A percentile compares a stretch with the other conserved stretches of the same genome.
phyloP scores from a whole-genome alignment of 2,329 filamentous ascomycete species.

The Exophiala sp. region DNA sequence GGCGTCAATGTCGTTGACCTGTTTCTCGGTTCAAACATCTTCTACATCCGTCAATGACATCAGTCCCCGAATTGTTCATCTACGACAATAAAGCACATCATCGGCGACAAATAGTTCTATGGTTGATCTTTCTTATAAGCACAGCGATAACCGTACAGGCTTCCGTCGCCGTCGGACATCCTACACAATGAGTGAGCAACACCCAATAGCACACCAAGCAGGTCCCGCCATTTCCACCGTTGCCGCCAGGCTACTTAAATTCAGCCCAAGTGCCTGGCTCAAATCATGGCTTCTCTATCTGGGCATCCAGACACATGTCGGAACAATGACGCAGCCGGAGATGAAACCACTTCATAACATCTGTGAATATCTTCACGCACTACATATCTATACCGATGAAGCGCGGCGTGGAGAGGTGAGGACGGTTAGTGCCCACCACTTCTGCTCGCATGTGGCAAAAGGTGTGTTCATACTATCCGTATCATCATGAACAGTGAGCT shows the following conservation, averaged over 20 bases:
- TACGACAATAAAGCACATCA: no score
- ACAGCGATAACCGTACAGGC: no score
- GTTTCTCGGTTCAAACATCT: no score
- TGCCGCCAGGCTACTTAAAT: slow-evolving; percentile 22
- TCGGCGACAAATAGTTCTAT: background rate
- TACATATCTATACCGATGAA: slow-evolving; percentile 76
- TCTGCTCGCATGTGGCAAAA: slow-evolving; percentile 73
- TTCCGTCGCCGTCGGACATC: no score
- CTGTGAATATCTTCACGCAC: slow-evolving; percentile 82
- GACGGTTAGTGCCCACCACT: slow-evolving; percentile 76
- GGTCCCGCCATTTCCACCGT: slow-evolving; percentile 16
- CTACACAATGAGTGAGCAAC: background rate
- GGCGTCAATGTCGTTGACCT: no score
- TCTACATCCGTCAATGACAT: no score
- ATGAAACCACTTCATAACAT: slow-evolving; percentile 71
- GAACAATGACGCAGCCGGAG: slow-evolving; percentile 33
- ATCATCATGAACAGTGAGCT: background rate
- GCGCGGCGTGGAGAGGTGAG: slow-evolving; percentile 48
- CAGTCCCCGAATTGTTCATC: no score
- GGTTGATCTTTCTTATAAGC: background rate
- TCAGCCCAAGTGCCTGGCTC: slow-evolving; percentile 26
- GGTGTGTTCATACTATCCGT: slow-evolving; percentile 33
- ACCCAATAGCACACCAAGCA: background rate
- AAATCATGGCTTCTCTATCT: slow-evolving; percentile 29
- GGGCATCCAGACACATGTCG: slow-evolving; percentile 25